phyloP scores from a whole-genome alignment of 176 grass and related monocot species.

The Hyparrhenia diplandra region DNA sequence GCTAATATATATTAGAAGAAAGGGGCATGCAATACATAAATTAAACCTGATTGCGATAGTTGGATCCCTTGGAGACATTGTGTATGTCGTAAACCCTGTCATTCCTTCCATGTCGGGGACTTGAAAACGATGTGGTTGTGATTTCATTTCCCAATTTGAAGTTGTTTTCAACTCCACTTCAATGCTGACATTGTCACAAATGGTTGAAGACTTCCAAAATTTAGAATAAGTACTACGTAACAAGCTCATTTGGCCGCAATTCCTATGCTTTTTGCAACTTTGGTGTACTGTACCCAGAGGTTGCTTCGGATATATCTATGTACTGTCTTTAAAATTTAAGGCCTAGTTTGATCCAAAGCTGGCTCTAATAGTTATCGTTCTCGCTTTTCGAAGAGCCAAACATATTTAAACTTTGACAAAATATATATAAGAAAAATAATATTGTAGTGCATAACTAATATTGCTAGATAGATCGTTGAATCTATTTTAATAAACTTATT shows the following conservation, averaged over 20 bases:
- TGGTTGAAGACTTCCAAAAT: not conserved
- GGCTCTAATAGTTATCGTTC: too few relatives aligned
- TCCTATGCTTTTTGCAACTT: not conserved
- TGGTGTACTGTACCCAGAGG: too few relatives aligned
- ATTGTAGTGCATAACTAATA: too few relatives aligned
- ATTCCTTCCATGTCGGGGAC: not conserved
- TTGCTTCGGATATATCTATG: too few relatives aligned
- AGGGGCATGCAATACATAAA: not conserved
- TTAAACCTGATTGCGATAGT: not conserved
- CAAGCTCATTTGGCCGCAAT: not conserved
- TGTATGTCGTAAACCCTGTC: not conserved
- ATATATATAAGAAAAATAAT: too few relatives aligned
- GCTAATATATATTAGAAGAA: not conserved
- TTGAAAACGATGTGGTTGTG: not conserved
- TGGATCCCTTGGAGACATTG: not conserved
- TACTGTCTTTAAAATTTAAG: too few relatives aligned
- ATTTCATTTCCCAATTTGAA: not conserved
- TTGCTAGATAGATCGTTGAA: too few relatives aligned
- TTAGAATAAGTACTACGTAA: not conserved
- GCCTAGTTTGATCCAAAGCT: too few relatives aligned
- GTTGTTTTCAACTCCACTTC: not conserved
- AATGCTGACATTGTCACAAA: not conserved
- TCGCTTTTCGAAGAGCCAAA: too few relatives aligned
- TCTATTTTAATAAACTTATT: too few relatives aligned
- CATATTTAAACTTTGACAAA: too few relatives aligned